These are phyloP conservation scores for Pharnaceum exiguum DNA, from an alignment of 148 eudicot species.

Conservation along the genomic window DNA sequence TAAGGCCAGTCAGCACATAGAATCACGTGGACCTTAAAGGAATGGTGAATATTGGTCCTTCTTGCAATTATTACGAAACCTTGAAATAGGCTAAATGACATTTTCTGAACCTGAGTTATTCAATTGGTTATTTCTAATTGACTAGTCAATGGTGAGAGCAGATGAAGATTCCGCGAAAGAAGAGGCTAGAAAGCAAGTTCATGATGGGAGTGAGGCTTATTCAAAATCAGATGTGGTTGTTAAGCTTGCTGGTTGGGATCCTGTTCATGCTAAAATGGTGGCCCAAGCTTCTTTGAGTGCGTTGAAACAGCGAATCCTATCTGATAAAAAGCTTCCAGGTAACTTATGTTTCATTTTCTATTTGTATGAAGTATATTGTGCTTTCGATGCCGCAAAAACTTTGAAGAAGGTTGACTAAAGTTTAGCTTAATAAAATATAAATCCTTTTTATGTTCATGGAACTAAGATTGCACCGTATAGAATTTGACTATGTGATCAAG, in stretches of 20 bases:
- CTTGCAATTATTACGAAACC: too few relatives aligned
- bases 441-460: too few relatives aligned
- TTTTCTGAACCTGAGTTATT: too few relatives aligned
- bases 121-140: too few relatives aligned
- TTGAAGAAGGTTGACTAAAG: neutral
- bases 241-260: slow-evolving; percentile 84
- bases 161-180: slow-evolving; percentile 89
- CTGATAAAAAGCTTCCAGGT: slow-evolving; percentile 94
- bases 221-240: slow-evolving; percentile 91
- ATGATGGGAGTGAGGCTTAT: slow-evolving; percentile 59
- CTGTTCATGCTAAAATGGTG: slow-evolving; percentile 59
- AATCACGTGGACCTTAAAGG: too few relatives aligned
- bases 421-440: too few relatives aligned
- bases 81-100: too few relatives aligned
- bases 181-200: slow-evolving; percentile 58
- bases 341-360: neutral
- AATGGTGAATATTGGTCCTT: too few relatives aligned
- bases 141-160: slow-evolving; percentile 17
- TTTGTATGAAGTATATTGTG: neutral
- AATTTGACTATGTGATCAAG: too few relatives aligned
- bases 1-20: too few relatives aligned
- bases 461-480: too few relatives aligned
- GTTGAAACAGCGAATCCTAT: slow-evolving; percentile 67
- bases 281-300: slow-evolving; percentile 96
- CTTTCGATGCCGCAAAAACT: neutral